phyloP scores from a whole-genome alignment of 169 alveolate species.

The Eimeria brunetti region DNA sequence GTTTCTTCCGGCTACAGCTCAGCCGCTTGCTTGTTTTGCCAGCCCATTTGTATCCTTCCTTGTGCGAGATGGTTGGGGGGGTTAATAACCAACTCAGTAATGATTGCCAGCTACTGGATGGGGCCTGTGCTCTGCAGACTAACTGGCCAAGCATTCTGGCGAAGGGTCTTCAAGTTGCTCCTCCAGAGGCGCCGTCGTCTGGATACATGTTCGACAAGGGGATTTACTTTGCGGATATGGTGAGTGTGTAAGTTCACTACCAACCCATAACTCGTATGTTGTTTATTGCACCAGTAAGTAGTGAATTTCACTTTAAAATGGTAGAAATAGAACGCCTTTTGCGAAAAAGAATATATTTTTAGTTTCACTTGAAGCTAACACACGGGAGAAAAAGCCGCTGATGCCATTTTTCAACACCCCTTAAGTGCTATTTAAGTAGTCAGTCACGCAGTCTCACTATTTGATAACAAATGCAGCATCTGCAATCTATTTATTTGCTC shows the following conservation, averaged over 20 bases:
- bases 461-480: too few species aligned
- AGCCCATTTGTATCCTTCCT: neutral
- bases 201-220: conserved; percentile 97
- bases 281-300: neutral
- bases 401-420: neutral
- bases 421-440: neutral
- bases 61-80: neutral
- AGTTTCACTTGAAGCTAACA: neutral
- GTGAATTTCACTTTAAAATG: neutral
- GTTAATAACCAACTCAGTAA: neutral
- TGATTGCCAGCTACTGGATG: neutral
- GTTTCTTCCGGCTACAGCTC: neutral
- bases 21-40: neutral
- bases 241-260: conserved; percentile 24
- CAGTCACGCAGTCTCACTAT: too few species aligned
- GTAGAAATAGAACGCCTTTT: neutral
- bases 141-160: conserved; percentile 93
- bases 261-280: neutral
- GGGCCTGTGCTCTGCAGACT: conserved; percentile 77
- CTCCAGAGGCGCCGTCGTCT: conserved; percentile 95
- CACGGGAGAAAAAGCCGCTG: neutral
- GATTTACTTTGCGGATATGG: conserved; percentile 95
- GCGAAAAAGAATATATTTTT: neutral
- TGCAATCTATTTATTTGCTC: too few species aligned
- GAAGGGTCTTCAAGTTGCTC: conserved; percentile 95